Base-by-base conservation (phyloP, 2,329 filamentous ascomycete genomes). In the Leptodontidium sp. region DNA sequence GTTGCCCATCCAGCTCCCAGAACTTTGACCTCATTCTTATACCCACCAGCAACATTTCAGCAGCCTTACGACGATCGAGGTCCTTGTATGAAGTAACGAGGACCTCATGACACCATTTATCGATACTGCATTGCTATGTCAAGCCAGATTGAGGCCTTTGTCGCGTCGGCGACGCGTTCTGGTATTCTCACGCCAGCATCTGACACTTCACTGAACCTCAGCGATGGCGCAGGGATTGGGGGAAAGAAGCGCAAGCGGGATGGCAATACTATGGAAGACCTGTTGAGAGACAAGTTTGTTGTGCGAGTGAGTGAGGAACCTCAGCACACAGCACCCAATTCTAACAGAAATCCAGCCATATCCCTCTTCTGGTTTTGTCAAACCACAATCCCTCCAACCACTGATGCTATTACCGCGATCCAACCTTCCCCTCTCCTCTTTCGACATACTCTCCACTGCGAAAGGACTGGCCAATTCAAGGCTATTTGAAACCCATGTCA, bases 321-420 rank as follows among this genome's bases (percentile, higher is more conserved):
- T 45, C 29, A 29, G 47, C 64, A 21, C 21, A 64, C 11, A 38
- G 57, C 55, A 24, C 15, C 17, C 21, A n/a, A 26, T 50, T 43
- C 69, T 68, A 68, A 71, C n/a, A 62, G 6, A 38, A 53, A 68
- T 62, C 61, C 66, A 90, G 88, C 84, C 87, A 50, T 82, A 89
- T 75, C 88, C 87, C 11, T 82, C 83, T 14, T 85, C 84, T 58
- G 79, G 86, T 57, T 82, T 84, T 43, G 74, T 83, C 29, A 86
- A 85, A 74, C 86, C 88, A 61, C 84, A 85, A 68, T 84, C 83
- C 29, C 80, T 91, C 62, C 84, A 87, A 61, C 88, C 88, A 2
- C 77, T 91, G 62, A 87, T 90, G 83, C 80, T 92, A 32, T 79
- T 92, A 4, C 85, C 87, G 35, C 86, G 90, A 73, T 83, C 89